Percentiles rank a stretch among this genome's conserved stretches.
phyloP scores from a whole-genome alignment of 2,329 filamentous ascomycete species.

The Dothistroma pini region DNA sequence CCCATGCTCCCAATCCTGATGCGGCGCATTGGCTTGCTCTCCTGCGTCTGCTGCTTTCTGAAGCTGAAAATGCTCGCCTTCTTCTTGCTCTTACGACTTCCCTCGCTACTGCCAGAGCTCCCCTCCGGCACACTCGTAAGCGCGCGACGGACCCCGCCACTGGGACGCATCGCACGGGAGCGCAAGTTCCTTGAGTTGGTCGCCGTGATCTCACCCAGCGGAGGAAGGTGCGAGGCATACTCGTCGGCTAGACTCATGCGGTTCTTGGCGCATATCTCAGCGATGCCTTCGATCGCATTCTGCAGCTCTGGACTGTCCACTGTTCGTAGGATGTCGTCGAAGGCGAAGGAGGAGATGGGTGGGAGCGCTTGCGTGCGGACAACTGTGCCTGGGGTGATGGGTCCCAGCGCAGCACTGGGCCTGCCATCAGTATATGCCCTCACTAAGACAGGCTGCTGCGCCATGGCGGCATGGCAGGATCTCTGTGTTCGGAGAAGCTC shows the following conservation, averaged over 20 bases:
- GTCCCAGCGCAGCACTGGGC: constrained; percentile 9
- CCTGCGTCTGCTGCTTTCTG: constrained; percentile 18
- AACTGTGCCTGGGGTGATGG: neutral
- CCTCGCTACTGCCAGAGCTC: constrained; percentile 43
- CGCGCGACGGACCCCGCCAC: constrained; percentile 33
- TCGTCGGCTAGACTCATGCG: constrained; percentile 60
- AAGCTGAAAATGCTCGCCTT: constrained; percentile 27
- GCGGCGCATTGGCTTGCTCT: constrained; percentile 15
- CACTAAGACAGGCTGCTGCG: constrained; percentile 43
- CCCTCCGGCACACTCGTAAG: constrained; percentile 48
- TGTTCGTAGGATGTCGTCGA: constrained; percentile 33
- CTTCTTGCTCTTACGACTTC: constrained; percentile 27
- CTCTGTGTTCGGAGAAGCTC: neutral
- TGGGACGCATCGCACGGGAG: constrained; percentile 22
- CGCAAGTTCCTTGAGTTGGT: constrained; percentile 17
- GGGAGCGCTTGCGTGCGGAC: constrained; percentile 26
- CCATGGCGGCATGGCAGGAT: constrained; percentile 27
- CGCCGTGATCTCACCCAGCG: constrained; percentile 54
- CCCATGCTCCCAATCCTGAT: constrained; percentile 32
- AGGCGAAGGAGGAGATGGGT: constrained; percentile 32
- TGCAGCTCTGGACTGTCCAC: constrained; percentile 51
- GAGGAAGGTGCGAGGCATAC: constrained; percentile 59
- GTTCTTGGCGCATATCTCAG: constrained; percentile 60
- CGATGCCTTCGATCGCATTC: constrained; percentile 57
- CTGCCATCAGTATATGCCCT: constrained; percentile 25